Conservation (phyloP, 129 eudicot species). For the Helichrysum umbraculigerum region DNA sequence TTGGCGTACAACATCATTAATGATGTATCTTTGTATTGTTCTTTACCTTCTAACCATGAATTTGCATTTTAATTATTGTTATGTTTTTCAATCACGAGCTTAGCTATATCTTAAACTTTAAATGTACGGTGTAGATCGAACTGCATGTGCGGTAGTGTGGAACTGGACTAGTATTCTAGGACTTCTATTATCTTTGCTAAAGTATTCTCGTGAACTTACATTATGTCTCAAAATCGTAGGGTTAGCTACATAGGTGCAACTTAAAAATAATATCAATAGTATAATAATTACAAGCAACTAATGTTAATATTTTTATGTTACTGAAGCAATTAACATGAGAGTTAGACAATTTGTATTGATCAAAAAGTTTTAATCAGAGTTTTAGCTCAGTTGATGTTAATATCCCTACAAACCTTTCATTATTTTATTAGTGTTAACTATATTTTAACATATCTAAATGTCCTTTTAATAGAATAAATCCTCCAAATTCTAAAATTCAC, state of each 20-base stretch:
- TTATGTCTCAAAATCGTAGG: background rate
- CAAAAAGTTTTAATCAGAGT: background rate
- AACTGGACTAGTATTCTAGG: too few relatives aligned
- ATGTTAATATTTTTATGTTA: background rate
- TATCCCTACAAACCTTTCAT: background rate
- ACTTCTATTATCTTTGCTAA: background rate
- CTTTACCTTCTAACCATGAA: background rate
- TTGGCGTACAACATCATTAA: background rate
- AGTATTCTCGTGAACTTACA: background rate
- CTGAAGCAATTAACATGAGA: background rate
- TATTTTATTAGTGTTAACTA: background rate
- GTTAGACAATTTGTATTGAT: background rate
- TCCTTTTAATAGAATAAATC: background rate
- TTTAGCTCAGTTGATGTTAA: background rate
- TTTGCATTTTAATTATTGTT: background rate
- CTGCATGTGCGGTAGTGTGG: too few relatives aligned
- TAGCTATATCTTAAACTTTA: background rate
- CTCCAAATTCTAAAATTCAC: background rate
- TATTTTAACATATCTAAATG: background rate
- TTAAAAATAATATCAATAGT: background rate
- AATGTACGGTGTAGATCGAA: slow-evolving; percentile 13
- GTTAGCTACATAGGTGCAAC: background rate
- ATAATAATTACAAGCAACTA: background rate
- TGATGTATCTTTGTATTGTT: background rate
- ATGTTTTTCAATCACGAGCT: background rate